These are phyloP conservation scores for Pichia phayaonensis DNA, from an alignment of 805 yeast genomes.

Conservation along the genomic window DNA sequence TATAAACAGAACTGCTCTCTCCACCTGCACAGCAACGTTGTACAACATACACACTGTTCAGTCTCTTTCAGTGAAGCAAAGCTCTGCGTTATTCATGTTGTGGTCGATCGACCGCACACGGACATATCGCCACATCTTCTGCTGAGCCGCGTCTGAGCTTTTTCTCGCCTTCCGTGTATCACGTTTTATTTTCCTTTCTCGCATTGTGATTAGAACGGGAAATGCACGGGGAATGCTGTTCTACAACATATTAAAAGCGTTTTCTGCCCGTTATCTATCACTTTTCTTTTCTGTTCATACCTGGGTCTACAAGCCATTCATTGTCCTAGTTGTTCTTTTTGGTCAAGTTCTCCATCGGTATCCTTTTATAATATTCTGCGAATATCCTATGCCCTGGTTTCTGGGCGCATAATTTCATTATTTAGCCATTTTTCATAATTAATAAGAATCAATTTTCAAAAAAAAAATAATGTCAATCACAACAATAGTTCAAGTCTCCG, in stretches of 20 bases:
- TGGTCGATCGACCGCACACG: background rate
- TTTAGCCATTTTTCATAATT: background rate
- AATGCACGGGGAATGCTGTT: no score
- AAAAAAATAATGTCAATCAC: background rate
- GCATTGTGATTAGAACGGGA: background rate
- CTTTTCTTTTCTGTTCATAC: background rate
- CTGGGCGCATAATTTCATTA: background rate
- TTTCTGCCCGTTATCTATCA: background rate
- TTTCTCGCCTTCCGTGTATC: background rate
- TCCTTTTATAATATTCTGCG: background rate
- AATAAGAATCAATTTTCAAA: background rate
- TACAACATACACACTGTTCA: no score
- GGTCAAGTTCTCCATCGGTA: no score
- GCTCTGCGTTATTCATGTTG: background rate
- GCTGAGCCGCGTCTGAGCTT: background rate
- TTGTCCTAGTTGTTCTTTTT: background rate
- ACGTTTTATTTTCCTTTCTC: background rate
- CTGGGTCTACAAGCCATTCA: background rate
- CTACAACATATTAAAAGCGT: no score
- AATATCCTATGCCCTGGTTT: background rate
- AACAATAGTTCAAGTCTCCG: slow-evolving; percentile 41
- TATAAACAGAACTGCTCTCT: no score
- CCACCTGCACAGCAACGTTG: no score
- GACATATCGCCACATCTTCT: background rate
- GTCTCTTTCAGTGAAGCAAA: no score